phyloP scores from a whole-genome alignment of 176 grass and related monocot genomes.

The Hyparrhenia diplandra region DNA sequence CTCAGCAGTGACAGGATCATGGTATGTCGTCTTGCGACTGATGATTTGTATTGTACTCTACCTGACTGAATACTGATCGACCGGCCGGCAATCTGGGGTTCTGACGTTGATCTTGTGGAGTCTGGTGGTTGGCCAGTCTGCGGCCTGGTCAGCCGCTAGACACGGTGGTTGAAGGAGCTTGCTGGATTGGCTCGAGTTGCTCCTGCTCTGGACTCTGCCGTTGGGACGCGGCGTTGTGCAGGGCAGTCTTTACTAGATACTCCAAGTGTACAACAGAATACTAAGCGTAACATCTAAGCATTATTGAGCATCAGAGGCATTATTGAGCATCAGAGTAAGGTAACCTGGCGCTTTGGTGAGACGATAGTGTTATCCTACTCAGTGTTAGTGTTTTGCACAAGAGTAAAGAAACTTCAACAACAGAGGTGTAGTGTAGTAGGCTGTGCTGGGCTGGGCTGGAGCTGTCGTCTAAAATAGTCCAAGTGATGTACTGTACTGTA shows the following conservation, averaged over 20 bases:
- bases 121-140: background rate
- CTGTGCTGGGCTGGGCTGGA: too few relatives aligned
- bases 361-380: too few relatives aligned
- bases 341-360: too few relatives aligned
- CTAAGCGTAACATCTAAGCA: too few relatives aligned
- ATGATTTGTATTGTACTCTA: background rate
- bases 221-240: background rate
- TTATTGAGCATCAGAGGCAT: too few relatives aligned
- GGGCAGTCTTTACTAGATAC: background rate
- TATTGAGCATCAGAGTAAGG: too few relatives aligned
- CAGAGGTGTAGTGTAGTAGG: too few relatives aligned
- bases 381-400: too few relatives aligned
- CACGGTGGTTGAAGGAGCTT: background rate
- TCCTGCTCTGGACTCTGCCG: background rate
- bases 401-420: too few relatives aligned
- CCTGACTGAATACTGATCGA: background rate
- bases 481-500: too few relatives aligned
- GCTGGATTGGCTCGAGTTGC: background rate
- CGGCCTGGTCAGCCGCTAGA: background rate
- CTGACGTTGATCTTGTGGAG: background rate
- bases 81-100: background rate
- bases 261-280: too few relatives aligned
- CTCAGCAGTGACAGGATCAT: background rate
- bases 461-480: too few relatives aligned
- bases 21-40: background rate